Evolutionary conservation across 768 basidiomycete genomes (phyloP), one percentile per base, ranked within the genome.

Genomic region (Chalciporus piperatus): DNA sequence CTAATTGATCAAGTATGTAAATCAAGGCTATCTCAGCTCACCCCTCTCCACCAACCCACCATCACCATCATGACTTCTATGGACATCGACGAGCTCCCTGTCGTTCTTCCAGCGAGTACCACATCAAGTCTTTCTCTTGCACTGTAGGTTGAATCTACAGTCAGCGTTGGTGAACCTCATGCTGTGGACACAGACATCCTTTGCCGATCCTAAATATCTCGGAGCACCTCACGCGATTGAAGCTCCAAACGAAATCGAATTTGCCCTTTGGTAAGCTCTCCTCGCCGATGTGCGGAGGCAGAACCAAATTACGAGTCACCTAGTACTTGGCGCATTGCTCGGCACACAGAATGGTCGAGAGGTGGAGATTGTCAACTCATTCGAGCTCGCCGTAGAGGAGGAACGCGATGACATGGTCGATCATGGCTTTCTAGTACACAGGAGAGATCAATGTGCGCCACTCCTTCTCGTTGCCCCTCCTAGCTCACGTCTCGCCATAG

Each of bases 141-240:
- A 27, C 71, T 92, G 89, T 90, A 60, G 57, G 87, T 71, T 45
- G 25, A 41, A 37, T 47, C 46, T 37, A 30, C 12, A 19, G 17
- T 14, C 11, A 32, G 9, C 32, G 13, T 32, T 32, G 32, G 1
- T 41, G 47, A 39, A 30, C 42, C 59, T 61, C 60, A 63, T 57
- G 35, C 44, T 39, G 12, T 40, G 19, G 58, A 58, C 67, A 30
- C 63, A 98, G 95, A 49, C 97, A 98, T 69, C 96, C 97, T 33
- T 79, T 98, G 13, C 93, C 97, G 10, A 93, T 99, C 65, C 79
- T 99, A 56, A 97, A 94, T 70, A 88, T 98, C 62, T 97, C 95
- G 1, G 97, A 98, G 63, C 96, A 98, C 72, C 78, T 90, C 62
- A 96, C 91, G 39, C 82, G 97, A 55, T 74, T 85, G 51, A 86